phyloP scores from a whole-genome alignment of 768 basidiomycete genomes.

The Boletus rubropictus region DNA sequence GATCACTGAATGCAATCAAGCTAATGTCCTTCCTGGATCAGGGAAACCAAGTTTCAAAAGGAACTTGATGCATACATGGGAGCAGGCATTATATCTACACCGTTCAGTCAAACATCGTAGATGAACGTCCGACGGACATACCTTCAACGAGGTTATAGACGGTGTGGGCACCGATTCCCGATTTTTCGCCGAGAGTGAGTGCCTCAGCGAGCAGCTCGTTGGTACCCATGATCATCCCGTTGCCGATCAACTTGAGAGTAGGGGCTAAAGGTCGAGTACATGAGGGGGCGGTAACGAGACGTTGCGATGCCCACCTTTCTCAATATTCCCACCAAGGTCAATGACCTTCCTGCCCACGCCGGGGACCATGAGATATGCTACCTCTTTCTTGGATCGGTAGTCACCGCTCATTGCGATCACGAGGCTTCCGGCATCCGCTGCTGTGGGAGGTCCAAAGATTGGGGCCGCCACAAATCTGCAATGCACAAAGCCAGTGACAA shows the following conservation, averaged over 20 bases:
- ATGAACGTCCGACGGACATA: conserved; percentile 15
- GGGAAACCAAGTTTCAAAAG: background rate
- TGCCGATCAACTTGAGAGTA: conserved; percentile 74
- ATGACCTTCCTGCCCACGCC: conserved; percentile 69
- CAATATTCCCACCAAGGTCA: conserved; percentile 81
- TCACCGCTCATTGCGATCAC: conserved; percentile 78
- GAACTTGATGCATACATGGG: conserved; percentile 39
- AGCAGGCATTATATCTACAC: conserved; percentile 61
- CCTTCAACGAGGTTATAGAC: conserved; percentile 57
- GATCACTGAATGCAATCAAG: conserved; percentile 52
- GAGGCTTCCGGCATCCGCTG: conserved; percentile 60
- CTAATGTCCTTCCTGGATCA: conserved; percentile 28
- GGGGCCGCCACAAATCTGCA: conserved; percentile 68
- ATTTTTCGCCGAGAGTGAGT: conserved; percentile 81
- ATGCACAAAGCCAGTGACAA: conserved; percentile 54
- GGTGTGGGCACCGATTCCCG: conserved; percentile 65
- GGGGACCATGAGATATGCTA: conserved; percentile 73
- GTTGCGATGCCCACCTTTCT: conserved; percentile 51
- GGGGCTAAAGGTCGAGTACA: conserved; percentile 38
- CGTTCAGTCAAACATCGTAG: conserved; percentile 12
- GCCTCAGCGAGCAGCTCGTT: conserved; percentile 77
- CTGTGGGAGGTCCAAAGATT: conserved; percentile 67
- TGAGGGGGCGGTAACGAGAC: background rate
- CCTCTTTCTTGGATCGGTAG: conserved; percentile 74
- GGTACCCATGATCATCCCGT: conserved; percentile 69